Base-by-base conservation (phyloP, 2,329 filamentous ascomycete genomes). In the Trichoderma sp. region DNA sequence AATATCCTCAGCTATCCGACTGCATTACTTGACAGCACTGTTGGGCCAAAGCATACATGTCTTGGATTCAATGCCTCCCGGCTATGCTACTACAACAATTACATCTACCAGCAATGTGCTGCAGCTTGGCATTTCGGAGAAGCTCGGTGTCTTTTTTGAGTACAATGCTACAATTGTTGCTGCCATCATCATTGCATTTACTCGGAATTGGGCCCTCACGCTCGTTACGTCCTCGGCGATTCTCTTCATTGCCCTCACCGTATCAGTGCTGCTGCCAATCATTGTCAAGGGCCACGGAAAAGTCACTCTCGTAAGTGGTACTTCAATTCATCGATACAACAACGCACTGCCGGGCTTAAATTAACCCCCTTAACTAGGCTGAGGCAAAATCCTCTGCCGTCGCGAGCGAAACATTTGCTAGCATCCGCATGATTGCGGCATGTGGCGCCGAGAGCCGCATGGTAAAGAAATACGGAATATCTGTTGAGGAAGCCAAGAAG, bases 21-120 rank as follows among this genome's bases (percentile, higher is more conserved):
- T 90, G 36, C 85, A 89, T 74, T 94, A 92, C 75, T 83, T 94
- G 17, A 84, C 86, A 61, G 84, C 85, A 50, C 85, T 93, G 5
- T 89, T 94, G 64, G 82, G 84, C 3, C 90, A 93, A 78, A 88
- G 89, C 63, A 87, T 93, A 59, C 88, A 90, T 73, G 88, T 91
- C 43, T 88, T 93, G 58, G 91, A 93, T 79, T 88, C 88, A 17
- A 88, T 90, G 83, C 86, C 88, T 0, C 82, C 88, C 0, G 90
- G 90, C 1, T 83, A 87, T n/a, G 87, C 88, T 0, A 88, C 89
- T 0, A 85, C 84, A 15, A 89, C 89, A 43, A 91, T 92, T 73
- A 91, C 90, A 0, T 86, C 87, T 2, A 89, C 88, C 1, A 87
- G 88, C 72, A 91, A 91, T 77, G 85, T 84, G 2, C 81, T 91